Conservation (phyloP, 2,329 filamentous ascomycete genomes). For the Colletotrichum magnum region DNA sequence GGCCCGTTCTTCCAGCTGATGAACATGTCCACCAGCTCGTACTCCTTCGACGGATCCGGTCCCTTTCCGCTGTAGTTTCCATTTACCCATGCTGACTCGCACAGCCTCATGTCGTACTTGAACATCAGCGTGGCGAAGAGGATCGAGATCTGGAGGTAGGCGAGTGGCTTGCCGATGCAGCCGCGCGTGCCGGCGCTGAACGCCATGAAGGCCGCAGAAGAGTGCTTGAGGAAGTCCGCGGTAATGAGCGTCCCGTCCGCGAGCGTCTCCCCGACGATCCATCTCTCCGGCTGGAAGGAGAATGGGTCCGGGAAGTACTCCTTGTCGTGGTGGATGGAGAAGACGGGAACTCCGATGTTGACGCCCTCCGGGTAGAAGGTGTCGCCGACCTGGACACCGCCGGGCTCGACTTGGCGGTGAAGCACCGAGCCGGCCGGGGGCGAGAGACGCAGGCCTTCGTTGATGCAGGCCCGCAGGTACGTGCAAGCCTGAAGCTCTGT, state of each 20-base stretch:
- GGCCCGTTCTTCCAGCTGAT: constrained; percentile 33
- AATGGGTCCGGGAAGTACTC: constrained; percentile 21
- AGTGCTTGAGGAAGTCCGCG: constrained; percentile 11
- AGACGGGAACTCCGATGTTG: constrained; percentile 30
- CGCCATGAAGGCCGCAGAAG: constrained; percentile 19
- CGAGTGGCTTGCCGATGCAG: constrained; percentile 25
- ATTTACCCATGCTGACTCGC: constrained; percentile 10
- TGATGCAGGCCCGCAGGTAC: constrained; percentile 26
- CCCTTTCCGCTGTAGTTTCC: neutral
- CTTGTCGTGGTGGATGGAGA: constrained; percentile 23
- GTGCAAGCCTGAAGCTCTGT: constrained; percentile 17
- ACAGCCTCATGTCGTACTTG: constrained; percentile 28
- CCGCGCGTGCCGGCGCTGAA: constrained; percentile 29
- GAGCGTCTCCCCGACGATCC: constrained; percentile 22
- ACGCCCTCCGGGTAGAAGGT: constrained; percentile 6
- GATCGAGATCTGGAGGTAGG: constrained; percentile 22
- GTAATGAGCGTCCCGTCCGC: constrained; percentile 13
- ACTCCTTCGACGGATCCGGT: constrained; percentile 19
- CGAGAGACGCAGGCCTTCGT: constrained; percentile 23
- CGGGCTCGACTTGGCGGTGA: constrained; percentile 12
- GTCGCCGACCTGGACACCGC: constrained; percentile 9
- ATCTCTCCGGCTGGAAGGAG: constrained; percentile 22
- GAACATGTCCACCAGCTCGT: constrained; percentile 26
- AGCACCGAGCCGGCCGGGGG: constrained; percentile 17
- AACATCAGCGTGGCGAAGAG: constrained; percentile 18